Evolutionary conservation across 164 flowering plant genomes (phyloP).

Genomic region (Paratinospora sagittata): DNA sequence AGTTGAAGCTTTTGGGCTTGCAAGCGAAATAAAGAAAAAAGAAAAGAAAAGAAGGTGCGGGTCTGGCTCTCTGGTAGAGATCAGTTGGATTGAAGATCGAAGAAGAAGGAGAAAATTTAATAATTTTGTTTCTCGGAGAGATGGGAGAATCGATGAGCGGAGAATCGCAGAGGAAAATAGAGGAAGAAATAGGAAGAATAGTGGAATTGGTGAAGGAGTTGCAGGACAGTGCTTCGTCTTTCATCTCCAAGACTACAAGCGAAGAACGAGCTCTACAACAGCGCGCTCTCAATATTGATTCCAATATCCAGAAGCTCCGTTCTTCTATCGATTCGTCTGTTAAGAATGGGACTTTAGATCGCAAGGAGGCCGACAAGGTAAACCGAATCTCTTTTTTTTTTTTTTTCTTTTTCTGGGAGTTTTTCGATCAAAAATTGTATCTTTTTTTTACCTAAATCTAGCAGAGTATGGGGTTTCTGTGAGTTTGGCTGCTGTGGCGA

Average conservation of each 20-base stretch:
- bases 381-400: neutral
- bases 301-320: slow-evolving; percentile 37
- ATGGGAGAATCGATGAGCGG: neutral
- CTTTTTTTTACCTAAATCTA: neutral
- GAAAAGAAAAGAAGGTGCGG: neutral
- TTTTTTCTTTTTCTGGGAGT: too few species aligned
- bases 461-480: too few species aligned
- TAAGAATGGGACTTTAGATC: slow-evolving; percentile 29
- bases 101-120: neutral
- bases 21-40: neutral
- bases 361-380: slow-evolving; percentile 51
- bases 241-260: slow-evolving; percentile 34
- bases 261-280: slow-evolving; percentile 68
- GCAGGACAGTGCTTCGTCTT: slow-evolving; percentile 58
- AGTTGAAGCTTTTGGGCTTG: neutral
- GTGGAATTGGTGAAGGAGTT: slow-evolving; percentile 68
- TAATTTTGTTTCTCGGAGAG: neutral
- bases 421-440: neutral
- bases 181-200: slow-evolving; percentile 46
- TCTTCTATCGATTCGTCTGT: slow-evolving; percentile 29
- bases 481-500: too few species aligned
- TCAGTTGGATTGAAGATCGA: neutral
- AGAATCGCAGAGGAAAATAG: slow-evolving; percentile 3
- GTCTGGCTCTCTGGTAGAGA: too few species aligned
- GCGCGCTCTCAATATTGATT: slow-evolving; percentile 47